Evolutionary conservation across 2,329 filamentous ascomycete species (phyloP), one percentile per base, ranked within the genome.

Genomic region (Pseudogymnoascus verrucosus): DNA sequence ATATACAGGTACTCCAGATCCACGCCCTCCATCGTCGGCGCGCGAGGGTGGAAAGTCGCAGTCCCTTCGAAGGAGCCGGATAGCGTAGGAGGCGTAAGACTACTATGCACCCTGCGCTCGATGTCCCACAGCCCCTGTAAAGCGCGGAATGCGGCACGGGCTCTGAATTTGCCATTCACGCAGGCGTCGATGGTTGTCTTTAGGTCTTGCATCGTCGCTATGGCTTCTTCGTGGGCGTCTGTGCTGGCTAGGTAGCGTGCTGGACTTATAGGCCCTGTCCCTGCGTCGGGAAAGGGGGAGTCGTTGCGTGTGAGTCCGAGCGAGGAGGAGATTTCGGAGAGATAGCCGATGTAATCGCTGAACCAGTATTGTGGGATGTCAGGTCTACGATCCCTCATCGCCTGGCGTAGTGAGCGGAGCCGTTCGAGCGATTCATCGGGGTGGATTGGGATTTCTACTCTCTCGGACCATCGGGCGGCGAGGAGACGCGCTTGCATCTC

Each of bases 401-500:
- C 57, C n/a, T 60, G n/a, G 19, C 37, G 34, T 10, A 60, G 16
- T 5, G 6, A 8, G 5, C 26, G 19, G 3, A 40, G 34, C 4
- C 12, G 37, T 1, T 21, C 64, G 68, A 69, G 31, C 71, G 67
- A 23, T 63, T 54, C 47, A 28, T 54, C 47, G 4, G 47, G 14
- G n/a, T 54, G 23, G 47, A 68, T 73, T 12, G 14, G 63, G 8
- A 69, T 69, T 60, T 68, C 64, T 1, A 34, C 37, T 62, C 65
- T 67, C 1, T 67, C 68, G 3, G 70, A 74, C 88, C 89, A 92
- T 7, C 84, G 72, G 7, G 81, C 74, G 0, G 86, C 80, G 6
- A 93, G 76, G 66, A 89, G 82, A 0, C 88, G 83, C 1, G 90
- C 87, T 74, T 96, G 91, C 88, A 93, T 90, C 73, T 95, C 90